These are phyloP conservation scores for Aurantiochytrium sp. DNA, from an alignment of 108 stramenopile genomes.

Conservation along the genomic window DNA sequence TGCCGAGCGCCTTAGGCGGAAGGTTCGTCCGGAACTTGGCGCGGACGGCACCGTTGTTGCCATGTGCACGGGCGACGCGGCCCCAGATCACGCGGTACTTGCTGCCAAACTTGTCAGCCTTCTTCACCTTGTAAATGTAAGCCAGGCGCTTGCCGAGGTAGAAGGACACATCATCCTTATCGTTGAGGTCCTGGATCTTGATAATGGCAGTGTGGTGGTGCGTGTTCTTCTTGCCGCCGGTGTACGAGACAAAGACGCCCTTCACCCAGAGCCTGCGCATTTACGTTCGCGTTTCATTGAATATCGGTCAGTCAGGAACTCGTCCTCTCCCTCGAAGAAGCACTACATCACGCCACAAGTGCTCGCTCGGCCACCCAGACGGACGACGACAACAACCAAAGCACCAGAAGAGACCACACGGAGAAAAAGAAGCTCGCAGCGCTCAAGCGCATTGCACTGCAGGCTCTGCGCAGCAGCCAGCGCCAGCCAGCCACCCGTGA, in stretches of 20 bases:
- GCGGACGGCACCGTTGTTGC: constrained; percentile 92
- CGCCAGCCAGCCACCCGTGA: too few relatives aligned
- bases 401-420: too few relatives aligned
- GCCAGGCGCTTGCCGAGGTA: constrained; percentile 98
- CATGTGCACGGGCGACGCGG: constrained; percentile 88
- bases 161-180: constrained; percentile 82
- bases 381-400: too few relatives aligned
- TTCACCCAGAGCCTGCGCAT: constrained; percentile 85
- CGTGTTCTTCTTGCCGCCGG: constrained; percentile 85
- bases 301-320: too few relatives aligned
- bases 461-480: too few relatives aligned
- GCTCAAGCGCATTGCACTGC: too few relatives aligned
- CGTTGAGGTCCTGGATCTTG: constrained; percentile 92
- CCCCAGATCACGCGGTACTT: constrained; percentile 99
- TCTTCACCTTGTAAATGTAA: constrained; percentile 88
- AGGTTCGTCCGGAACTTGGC: constrained; percentile 94
- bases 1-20: constrained; percentile 62
- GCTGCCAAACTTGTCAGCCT: constrained; percentile 52
- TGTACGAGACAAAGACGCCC: constrained; percentile 95
- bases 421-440: too few relatives aligned
- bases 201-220: constrained; percentile 92
- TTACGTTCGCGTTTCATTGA: too few relatives aligned
- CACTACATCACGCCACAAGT: too few relatives aligned
- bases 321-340: too few relatives aligned
- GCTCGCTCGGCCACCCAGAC: too few relatives aligned